phyloP scores from a whole-genome alignment of 495 filamentous ascomycete species.

The Podospora tetraspora region DNA sequence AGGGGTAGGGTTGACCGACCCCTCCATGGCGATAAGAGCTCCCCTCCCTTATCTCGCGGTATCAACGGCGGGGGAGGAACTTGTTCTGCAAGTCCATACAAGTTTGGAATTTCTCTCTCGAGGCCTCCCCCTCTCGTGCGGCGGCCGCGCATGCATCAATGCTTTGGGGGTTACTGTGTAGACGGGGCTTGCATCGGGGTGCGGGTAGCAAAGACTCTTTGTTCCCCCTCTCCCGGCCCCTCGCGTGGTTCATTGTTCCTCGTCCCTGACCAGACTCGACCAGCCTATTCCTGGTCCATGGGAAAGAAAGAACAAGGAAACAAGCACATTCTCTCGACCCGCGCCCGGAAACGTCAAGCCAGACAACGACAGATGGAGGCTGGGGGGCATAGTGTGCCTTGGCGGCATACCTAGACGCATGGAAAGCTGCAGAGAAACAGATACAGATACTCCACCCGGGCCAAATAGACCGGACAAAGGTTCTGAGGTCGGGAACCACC shows the following conservation, averaged over 20 bases:
- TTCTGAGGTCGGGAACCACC: neutral
- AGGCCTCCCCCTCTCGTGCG: neutral
- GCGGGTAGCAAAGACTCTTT: neutral
- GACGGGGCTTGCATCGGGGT: slow-evolving; percentile 5
- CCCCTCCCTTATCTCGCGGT: neutral
- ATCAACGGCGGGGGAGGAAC: neutral
- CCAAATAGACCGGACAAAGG: neutral
- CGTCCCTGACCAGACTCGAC: neutral
- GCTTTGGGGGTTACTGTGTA: neutral
- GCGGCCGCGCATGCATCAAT: neutral
- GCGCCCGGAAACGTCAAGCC: neutral
- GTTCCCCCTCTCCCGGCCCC: neutral
- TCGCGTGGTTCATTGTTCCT: neutral
- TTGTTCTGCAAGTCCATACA: neutral
- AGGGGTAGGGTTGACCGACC: neutral
- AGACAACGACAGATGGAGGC: neutral
- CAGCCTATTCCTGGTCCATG: neutral
- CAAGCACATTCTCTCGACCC: neutral
- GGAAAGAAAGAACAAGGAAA: neutral
- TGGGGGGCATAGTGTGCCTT: neutral
- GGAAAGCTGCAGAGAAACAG: neutral
- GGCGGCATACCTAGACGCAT: neutral
- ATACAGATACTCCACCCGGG: neutral
- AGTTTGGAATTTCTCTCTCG: neutral
- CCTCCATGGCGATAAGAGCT: neutral